These are phyloP conservation scores for Backusella circina DNA, from an alignment of 192 early-diverging fungal species.

Conservation along the genomic window DNA sequence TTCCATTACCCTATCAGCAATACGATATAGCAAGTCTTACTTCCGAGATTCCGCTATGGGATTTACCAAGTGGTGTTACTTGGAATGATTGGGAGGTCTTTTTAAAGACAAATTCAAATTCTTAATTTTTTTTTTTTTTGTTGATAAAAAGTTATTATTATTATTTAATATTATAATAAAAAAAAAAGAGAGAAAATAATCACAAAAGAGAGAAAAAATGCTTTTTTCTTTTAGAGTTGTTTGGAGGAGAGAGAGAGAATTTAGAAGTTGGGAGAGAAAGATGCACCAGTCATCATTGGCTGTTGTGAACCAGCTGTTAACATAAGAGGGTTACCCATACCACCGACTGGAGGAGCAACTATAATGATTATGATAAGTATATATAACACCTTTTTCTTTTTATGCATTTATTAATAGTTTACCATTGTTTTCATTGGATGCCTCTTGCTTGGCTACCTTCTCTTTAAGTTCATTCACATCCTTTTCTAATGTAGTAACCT, in stretches of 20 bases:
- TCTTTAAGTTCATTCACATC: conserved; percentile 54
- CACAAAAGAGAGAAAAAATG: background rate
- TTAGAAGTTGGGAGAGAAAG: background rate
- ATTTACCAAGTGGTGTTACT: background rate
- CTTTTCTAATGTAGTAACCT: conserved; percentile 50
- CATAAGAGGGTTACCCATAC: conserved; percentile 74
- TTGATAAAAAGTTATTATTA: background rate
- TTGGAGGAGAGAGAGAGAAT: background rate
- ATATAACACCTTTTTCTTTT: background rate
- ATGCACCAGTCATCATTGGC: conserved; percentile 27
- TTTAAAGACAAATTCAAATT: background rate
- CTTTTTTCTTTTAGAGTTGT: background rate
- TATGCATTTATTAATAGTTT: background rate
- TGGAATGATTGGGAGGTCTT: conserved; percentile 11
- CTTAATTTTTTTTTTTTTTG: background rate
- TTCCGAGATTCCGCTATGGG: conserved; percentile 2
- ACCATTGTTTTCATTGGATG: conserved; percentile 25
- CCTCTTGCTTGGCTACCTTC: conserved; percentile 50
- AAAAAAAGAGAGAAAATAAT: background rate
- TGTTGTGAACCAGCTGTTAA: conserved; percentile 52
- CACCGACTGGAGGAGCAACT: conserved; percentile 49
- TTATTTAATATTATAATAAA: background rate
- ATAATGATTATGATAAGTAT: background rate
- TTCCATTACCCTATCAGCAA: background rate
- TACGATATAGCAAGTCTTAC: background rate